Evolutionary conservation across 257 asterid genomes (phyloP), one percentile per base, ranked within the genome.

Genomic region (Jasminum sambac): DNA sequence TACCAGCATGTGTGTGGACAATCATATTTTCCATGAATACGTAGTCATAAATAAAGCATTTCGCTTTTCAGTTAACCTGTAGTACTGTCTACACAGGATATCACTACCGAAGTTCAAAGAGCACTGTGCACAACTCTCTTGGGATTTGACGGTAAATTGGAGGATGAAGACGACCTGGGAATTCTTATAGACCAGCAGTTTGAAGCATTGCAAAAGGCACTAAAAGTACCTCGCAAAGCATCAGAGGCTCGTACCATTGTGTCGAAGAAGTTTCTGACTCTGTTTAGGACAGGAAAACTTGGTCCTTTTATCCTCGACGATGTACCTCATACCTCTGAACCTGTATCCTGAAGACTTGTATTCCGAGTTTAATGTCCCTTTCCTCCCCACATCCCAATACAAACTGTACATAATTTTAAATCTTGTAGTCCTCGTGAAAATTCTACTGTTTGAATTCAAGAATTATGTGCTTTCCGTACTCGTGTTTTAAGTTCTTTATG

Each of bases 221-320:
- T 90, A 1, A 93, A 89, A 80, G 70, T 93, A 78, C 92, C 92
- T 30, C 86, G 90, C 65, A 84, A 80, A 84, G 72, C 87, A 25
- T 81, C 96, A 1, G 96, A 90, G 77, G 96, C 87, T 71, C 95
- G 97, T 6, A 80, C 73, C 0, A 87, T 82, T 69, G 85, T 83
- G 52, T 89, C 91, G 0, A 93, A 89, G 89, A 90, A 76, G 76
- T 89, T 93, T 75, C 85, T 90, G 21, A 78, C 96, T 5, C 81
- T 90, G 69, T 93, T 93, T 81, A 82, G 98, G 68, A 73, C 82
- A 8, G 97, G 96, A 42, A 93, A 87, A 76, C 90, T 89, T 34
- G 98, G 98, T 13, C 90, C 92, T 4, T 88, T 86, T 81, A 93
- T 86, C 78, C 96, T 90, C 69, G 96, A 93, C 34, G 94, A 90